Conservation (phyloP, 805 yeast species). For the Metschnikowia koreensis region DNA sequence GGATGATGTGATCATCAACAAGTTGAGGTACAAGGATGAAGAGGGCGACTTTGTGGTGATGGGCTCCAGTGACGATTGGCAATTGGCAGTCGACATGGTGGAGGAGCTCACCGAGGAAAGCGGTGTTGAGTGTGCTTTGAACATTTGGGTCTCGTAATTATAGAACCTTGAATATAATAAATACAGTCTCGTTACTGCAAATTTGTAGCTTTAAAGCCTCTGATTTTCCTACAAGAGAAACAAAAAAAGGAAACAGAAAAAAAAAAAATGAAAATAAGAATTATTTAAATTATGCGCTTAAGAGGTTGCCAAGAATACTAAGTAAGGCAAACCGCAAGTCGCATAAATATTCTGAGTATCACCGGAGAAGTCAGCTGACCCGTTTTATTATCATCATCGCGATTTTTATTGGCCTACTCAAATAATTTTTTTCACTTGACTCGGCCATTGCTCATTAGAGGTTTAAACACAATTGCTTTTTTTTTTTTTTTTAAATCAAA, state of each 20-base stretch:
- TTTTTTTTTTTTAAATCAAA: not conserved
- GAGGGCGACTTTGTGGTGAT: conserved; percentile 91
- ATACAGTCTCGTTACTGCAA: too few relatives aligned
- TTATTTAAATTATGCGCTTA: not conserved
- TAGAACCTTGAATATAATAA: not conserved
- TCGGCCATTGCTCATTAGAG: not conserved
- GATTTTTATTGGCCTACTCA: conserved; percentile 11
- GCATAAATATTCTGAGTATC: not conserved
- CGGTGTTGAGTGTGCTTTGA: conserved; percentile 25
- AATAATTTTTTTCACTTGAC: conserved; percentile 3
- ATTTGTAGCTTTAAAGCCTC: not conserved
- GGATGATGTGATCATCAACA: conserved; percentile 49
- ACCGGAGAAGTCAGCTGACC: conserved; percentile 6
- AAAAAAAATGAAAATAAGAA: too few relatives aligned
- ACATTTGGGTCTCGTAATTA: conserved; percentile 40
- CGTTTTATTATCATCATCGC: conserved; percentile 13
- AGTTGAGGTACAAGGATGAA: conserved; percentile 85
- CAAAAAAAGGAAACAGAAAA: too few relatives aligned
- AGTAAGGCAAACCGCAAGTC: not conserved
- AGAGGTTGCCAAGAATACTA: too few relatives aligned
- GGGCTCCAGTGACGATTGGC: conserved; percentile 85
- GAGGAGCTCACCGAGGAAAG: conserved; percentile 30
- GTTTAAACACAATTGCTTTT: not conserved
- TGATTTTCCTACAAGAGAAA: too few relatives aligned
- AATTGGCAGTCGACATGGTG: conserved; percentile 68